Percentiles rank a stretch among this genome's conserved stretches.
These are phyloP conservation scores for Leishmania tropica DNA, from an alignment of 208 protist genomes.

Conservation along the genomic window DNA sequence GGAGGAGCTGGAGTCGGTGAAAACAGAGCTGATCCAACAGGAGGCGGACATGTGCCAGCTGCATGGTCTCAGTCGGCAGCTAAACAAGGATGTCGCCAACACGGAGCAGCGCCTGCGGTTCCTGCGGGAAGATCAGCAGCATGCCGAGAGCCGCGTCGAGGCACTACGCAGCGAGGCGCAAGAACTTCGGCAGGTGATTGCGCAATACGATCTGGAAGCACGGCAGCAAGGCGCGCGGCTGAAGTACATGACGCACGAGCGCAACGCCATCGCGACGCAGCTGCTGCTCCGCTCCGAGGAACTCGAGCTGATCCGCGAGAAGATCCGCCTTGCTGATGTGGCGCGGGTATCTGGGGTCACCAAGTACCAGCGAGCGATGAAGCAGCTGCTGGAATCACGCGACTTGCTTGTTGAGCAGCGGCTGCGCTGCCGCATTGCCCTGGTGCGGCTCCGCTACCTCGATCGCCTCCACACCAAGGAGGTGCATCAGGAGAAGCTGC, in stretches of 20 bases:
- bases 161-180: slow-evolving; percentile 84
- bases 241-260: slow-evolving; percentile 93
- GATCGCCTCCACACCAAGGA: slow-evolving; percentile 91
- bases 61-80: slow-evolving; percentile 71
- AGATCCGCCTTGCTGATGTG: slow-evolving; percentile 96
- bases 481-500: slow-evolving; percentile 83
- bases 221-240: slow-evolving; percentile 93
- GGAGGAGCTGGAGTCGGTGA: slow-evolving; percentile 94
- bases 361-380: slow-evolving; percentile 92
- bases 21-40: slow-evolving; percentile 96
- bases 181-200: slow-evolving; percentile 95
- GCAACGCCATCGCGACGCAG: slow-evolving; percentile 96
- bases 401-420: slow-evolving; percentile 93
- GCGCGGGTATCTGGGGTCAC: slow-evolving; percentile 94
- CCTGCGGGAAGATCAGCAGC: slow-evolving; percentile 65
- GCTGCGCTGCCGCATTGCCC: slow-evolving; percentile 85
- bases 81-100: slow-evolving; percentile 81
- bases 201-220: slow-evolving; percentile 93
- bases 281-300: slow-evolving; percentile 98
- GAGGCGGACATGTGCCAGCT: slow-evolving; percentile 90
- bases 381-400: slow-evolving; percentile 90
- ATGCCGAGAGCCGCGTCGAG: slow-evolving; percentile 53
- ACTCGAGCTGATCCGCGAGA: slow-evolving; percentile 96
- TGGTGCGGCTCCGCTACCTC: slow-evolving; percentile 81
- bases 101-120: slow-evolving; percentile 78